A percentile compares a stretch with the other conserved stretches of the same genome.
Evolutionary conservation across 441 rosid species (phyloP).

Genomic region (Erodium chrysanthum): DNA sequence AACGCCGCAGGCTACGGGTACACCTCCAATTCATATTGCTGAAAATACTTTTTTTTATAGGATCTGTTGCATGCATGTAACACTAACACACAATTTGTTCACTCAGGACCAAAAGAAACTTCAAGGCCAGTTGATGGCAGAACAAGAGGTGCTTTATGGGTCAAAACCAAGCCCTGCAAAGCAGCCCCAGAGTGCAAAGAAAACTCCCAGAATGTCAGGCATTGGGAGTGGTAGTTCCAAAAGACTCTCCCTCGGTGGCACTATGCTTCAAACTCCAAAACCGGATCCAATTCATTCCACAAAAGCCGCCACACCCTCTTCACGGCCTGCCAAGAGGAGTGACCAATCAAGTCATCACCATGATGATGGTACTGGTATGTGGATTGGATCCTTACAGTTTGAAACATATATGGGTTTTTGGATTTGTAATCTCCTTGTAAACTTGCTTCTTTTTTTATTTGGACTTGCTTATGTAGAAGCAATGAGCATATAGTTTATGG

Average conservation of each 20-base stretch:
- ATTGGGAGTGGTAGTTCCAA: constrained; percentile 45
- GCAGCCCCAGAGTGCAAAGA: constrained; percentile 44
- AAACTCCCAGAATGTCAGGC: constrained; percentile 49
- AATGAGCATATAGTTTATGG: too few species aligned
- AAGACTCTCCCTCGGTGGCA: constrained; percentile 58
- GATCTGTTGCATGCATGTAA: neutral
- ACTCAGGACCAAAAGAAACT: constrained; percentile 71
- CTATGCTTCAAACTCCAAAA: constrained; percentile 39
- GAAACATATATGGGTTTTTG: neutral
- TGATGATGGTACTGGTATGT: constrained; percentile 25
- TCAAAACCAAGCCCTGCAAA: constrained; percentile 73
- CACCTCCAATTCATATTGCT: constrained; percentile 2
- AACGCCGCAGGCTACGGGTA: constrained; percentile 81
- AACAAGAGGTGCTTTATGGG: constrained; percentile 79
- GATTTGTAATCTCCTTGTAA: neutral
- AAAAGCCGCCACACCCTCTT: constrained; percentile 17
- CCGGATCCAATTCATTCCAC: constrained; percentile 23
- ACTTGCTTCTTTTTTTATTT: too few species aligned
- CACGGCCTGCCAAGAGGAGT: constrained; percentile 4
- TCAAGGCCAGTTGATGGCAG: constrained; percentile 76
- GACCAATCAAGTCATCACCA: constrained; percentile 22
- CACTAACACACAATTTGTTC: neutral
- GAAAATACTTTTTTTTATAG: neutral
- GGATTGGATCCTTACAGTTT: neutral
- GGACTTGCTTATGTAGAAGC: too few species aligned